Percentiles rank a stretch among this genome's conserved stretches.
Conservation (phyloP, 2,329 filamentous ascomycete genomes). For the Fusarium euwallaceae region DNA sequence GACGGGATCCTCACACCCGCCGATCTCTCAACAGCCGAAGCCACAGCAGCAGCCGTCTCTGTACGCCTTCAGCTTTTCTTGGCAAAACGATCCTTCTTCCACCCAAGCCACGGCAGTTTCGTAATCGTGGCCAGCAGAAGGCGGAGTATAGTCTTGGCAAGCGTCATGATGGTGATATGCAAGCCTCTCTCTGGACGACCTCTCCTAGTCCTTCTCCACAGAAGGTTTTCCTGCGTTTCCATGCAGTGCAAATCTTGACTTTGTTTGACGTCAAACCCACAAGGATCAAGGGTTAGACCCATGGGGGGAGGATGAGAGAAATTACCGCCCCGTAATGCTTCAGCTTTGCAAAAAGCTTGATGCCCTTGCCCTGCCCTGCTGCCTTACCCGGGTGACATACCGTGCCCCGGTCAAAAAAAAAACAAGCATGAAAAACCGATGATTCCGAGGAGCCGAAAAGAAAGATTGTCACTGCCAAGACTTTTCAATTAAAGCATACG, state of each 20-base stretch:
- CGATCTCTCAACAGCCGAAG: slow-evolving; percentile 31
- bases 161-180: slow-evolving; percentile 28
- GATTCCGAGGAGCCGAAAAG: neutral
- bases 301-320: neutral
- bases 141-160: slow-evolving; percentile 29
- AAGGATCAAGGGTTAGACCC: neutral
- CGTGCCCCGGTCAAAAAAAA: neutral
- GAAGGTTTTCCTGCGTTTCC: slow-evolving; percentile 13
- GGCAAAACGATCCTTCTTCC: neutral
- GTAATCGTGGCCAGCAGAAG: slow-evolving; percentile 8
- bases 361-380: neutral
- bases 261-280: neutral
- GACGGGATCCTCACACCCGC: slow-evolving; percentile 10
- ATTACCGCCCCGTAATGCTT: neutral
- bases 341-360: neutral
- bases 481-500: neutral
- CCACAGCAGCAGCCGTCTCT: neutral
- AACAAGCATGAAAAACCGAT: neutral
- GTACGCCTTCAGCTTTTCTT: neutral
- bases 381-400: neutral
- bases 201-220: slow-evolving; percentile 16
- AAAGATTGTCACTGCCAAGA: neutral
- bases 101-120: neutral
- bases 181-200: neutral
- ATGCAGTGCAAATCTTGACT: slow-evolving; percentile 8